Conservation (phyloP, 192 early-diverging fungal genomes). For the Coemansia reversa region DNA sequence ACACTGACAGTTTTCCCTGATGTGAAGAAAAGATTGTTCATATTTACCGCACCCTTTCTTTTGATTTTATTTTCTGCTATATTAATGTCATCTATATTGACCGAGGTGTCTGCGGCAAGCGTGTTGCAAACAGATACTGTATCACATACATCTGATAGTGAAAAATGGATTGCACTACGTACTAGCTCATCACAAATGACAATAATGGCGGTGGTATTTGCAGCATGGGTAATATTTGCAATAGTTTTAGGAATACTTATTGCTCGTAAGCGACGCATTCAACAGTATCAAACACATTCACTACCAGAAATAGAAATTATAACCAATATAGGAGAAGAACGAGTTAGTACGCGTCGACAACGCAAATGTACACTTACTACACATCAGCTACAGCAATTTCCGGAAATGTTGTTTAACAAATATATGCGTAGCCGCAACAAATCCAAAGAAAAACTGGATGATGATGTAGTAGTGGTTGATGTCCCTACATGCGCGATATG, state of each 20-base stretch:
- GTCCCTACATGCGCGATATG: constrained; percentile 28
- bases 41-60: too few species aligned
- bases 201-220: constrained; percentile 15
- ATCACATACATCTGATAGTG: too few species aligned
- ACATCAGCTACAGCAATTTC: constrained; percentile 16
- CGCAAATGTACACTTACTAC: constrained; percentile 6
- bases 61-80: too few species aligned
- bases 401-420: constrained; percentile 7
- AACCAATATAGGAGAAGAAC: neutral
- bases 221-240: constrained; percentile 12
- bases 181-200: constrained; percentile 13
- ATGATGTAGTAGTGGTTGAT: neutral
- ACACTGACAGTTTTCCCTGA: too few species aligned
- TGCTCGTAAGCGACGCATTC: neutral
- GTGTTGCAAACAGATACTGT: neutral
- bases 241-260: neutral
- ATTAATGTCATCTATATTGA: neutral
- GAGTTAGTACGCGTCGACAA: neutral
- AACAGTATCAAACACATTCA: neutral
- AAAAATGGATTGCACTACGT: constrained; percentile 1
- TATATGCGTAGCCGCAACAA: neutral
- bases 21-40: too few species aligned
- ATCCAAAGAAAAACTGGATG: neutral
- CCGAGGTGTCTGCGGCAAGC: neutral
- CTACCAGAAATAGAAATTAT: neutral